Evolutionary conservation across 352 stramenopile genomes (phyloP).

Genomic region (Pythium rishiriense): DNA sequence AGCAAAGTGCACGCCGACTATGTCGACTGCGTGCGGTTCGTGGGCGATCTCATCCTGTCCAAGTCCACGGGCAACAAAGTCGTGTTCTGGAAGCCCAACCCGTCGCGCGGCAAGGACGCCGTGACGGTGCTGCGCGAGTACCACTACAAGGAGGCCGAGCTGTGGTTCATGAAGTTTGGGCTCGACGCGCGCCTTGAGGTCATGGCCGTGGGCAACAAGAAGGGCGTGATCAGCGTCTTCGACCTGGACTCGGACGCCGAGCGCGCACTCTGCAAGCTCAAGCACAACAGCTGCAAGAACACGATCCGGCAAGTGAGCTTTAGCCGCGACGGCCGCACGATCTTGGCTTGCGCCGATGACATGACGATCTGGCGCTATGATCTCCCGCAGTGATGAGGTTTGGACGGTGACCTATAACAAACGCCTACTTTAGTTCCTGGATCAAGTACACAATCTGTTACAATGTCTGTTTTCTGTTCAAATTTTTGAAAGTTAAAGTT

Average conservation of each 20-base stretch:
- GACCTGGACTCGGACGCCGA: conserved; percentile 75
- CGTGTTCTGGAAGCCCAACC: conserved; percentile 92
- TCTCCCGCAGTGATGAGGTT: conserved; percentile 35
- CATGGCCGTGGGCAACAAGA: conserved; percentile 82
- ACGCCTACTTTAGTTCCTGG: neutral
- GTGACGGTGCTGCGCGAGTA: conserved; percentile 84
- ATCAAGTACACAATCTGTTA: conserved; percentile 9
- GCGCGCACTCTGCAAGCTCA: conserved; percentile 68
- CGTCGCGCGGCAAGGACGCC: conserved; percentile 73
- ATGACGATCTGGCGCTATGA: conserved; percentile 78
- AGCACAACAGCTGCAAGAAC: conserved; percentile 72
- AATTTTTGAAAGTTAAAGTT: conserved; percentile 33
- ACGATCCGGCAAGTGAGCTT: conserved; percentile 82
- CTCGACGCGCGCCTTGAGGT: conserved; percentile 75
- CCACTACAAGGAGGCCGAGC: conserved; percentile 75
- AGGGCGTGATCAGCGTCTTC: conserved; percentile 77
- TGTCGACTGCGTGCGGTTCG: conserved; percentile 87
- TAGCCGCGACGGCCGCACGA: conserved; percentile 65
- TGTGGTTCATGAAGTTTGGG: conserved; percentile 90
- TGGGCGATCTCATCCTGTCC: conserved; percentile 75
- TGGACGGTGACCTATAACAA: conserved; percentile 6
- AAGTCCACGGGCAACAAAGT: conserved; percentile 89
- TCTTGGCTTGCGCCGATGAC: conserved; percentile 77
- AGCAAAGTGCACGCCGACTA: conserved; percentile 91
- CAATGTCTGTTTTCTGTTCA: conserved; percentile 27